Evolutionary conservation across 2,329 filamentous ascomycete species (phyloP), one percentile per base, ranked within the genome.

Genomic region (Exophiala dermatitidis): DNA sequence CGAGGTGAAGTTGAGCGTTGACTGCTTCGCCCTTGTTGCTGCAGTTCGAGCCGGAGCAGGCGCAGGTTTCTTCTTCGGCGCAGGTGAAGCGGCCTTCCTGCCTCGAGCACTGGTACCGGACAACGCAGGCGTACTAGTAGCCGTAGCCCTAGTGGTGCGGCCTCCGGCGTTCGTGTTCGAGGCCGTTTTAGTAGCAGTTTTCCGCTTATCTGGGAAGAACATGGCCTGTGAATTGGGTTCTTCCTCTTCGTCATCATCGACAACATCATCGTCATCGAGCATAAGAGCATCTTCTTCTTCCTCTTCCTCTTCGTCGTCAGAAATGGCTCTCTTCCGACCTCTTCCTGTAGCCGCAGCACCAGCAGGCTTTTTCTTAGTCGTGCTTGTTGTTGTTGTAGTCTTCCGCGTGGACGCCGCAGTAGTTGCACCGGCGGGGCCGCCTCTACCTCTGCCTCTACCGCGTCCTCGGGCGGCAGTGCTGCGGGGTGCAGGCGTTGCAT

Each of bases 401-500:
- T 72, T 72, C 33, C 69, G 63, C 40, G 60, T 60, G 8, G 68
- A 62, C 30, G 69, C 60, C 2, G 19, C 19, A 19, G 67, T 63
- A 36, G 72, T 70, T 12, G 71, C 66, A 10, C 69, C 68, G 4
- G 70, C 65, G 45, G 74, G 66, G 48, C 73, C 67, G 30, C 74
- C 71, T 26, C 71, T 67, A 40, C 72, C 72, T 32, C 72, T 65
- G 10, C 74, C 72, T 36, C 72, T 66, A 8, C 74, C 74, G 50
- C 77, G 71, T 28, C 77, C 77, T 52, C 74, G 71, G 19, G 70
- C 66, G 9, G 42, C n/a, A 26, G 68, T 68, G 52, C 69, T 67
- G 47, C 70, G 58, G 2, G 69, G 63, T 40, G 66, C 58, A 19
- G 64, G 64, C 1, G 71, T 71, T 29, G 74, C 77, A 44, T 76